Evolutionary conservation across 2,329 filamentous ascomycete species (phyloP), one percentile per base, ranked within the genome.

Genomic region (Phoma sp.): DNA sequence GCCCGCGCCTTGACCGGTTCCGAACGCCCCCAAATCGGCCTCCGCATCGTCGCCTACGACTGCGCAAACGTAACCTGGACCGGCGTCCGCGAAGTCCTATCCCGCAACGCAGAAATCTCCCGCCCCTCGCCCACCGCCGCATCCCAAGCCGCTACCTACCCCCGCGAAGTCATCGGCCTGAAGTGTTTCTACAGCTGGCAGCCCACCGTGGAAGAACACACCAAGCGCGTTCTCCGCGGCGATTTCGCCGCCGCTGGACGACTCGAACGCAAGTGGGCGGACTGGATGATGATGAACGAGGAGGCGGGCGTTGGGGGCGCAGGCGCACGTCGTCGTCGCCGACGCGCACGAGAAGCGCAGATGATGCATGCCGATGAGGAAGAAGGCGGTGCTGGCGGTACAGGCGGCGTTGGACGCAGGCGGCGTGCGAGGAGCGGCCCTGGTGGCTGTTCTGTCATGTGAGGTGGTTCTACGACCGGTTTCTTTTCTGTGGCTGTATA

Each of bases 161-260:
- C 92, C 0, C 84, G 86, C 1, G 88, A 96, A 70, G 85, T 96
- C 52, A 92, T 98, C 55, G 82, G 87, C 5, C 82, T 98, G 36
- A 97, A 96, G 75, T 96, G 92, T 75, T 98, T 93, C 78, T 96
- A 96, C 73, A 92, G 90, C 34, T 97, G 91, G 85, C 93, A 98
- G 76, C 91, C 91, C 77, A 97, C 92, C 0, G 92, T 97, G 4
- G 90, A 97, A 62, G 92, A 97, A 73, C 93, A 98, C 75, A 92
- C 87, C 47, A 93, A 93, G 77, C 86, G 93, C 4, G 91, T 97
- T 0, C 74, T 96, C 45, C 81, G 85, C 4, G 91, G 91, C 6
- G 90, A 96, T 57, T 83, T 92, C 53, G 80, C 82, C 0, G 83
- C 90, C 1, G 95, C 95, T 0, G 83, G 82, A 30, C 81, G 91